Base-by-base conservation (phyloP, 768 basidiomycete species). In the Sarcodon sp. region DNA sequence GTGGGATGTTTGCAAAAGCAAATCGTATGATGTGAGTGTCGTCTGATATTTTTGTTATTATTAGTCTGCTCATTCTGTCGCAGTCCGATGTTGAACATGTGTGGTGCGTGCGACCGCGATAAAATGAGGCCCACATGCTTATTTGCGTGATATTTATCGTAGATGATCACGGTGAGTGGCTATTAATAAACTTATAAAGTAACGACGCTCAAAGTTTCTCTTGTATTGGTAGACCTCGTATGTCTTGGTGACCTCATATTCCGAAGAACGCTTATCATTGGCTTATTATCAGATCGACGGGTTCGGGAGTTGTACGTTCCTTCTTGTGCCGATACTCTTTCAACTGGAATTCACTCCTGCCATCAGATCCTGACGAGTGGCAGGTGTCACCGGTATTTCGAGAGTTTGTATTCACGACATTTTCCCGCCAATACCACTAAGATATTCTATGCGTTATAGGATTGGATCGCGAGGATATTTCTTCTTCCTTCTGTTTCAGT, bases 401-500 rank as follows among this genome's bases (percentile, higher is more conserved):
- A 56, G 65, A 70, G 86, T 87, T 57, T 57, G 73, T 59, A 44
- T 35, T 16, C n/a, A 7, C 8, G 15, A 44, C 7, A 50, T 10
- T 33, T 47, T n/a, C n/a, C n/a, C n/a, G n/a, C n/a, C n/a, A n/a
- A n/a, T n/a, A n/a, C n/a, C n/a, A n/a, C n/a, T n/a, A n/a, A n/a
- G n/a, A n/a, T n/a, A n/a, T n/a, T n/a, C n/a, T 10, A 41, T 48
- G n/a, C n/a, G n/a, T n/a, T n/a, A n/a, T 50, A 88, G 84, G 7
- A 86, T 97, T 47, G 94, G 93, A 6, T 64, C 78, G 0, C 69
- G 86, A 54, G 89, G 83, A 16, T 96, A 92, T 65, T 93, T 93
- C 62, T 93, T 81, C 70, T 99, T 81, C 66, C 69, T 94, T 15
- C 71, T 99, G 1, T 98, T 99, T 70, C 94, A 99, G 56, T 88